A percentile compares a stretch with the other conserved stretches of the same genome.
phyloP scores from a whole-genome alignment of 768 basidiomycete species.

The Termitomyces sp. region DNA sequence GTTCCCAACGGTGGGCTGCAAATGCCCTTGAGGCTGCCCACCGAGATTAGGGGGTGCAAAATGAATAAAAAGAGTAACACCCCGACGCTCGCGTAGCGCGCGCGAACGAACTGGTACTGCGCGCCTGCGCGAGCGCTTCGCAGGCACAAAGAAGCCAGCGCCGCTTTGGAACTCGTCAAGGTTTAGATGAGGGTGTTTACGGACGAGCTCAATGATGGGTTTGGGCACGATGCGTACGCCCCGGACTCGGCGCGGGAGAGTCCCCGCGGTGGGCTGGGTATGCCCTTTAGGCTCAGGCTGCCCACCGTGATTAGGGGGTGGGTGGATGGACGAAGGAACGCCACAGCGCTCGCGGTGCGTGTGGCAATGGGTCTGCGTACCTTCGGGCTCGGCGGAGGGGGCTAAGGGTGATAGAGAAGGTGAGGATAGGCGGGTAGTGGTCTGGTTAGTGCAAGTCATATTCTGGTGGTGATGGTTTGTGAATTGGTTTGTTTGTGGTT shows the following conservation, averaged over 20 bases:
- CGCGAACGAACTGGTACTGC: neutral
- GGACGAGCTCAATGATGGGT: neutral
- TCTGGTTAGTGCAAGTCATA: neutral
- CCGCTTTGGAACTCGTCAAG: neutral
- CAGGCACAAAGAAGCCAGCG: neutral
- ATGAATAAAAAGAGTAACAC: conserved; percentile 4
- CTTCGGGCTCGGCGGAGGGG: neutral
- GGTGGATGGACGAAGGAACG: neutral
- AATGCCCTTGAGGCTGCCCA: conserved; percentile 11
- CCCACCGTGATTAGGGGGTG: conserved; percentile 2
- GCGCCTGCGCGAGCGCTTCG: neutral
- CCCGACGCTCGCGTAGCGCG: conserved; percentile 7
- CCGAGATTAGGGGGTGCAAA: conserved; percentile 1
- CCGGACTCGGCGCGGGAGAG: neutral
- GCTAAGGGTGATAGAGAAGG: neutral
- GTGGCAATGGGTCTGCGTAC: neutral
- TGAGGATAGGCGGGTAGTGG: neutral
- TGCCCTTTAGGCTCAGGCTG: conserved; percentile 5
- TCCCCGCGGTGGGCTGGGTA: neutral
- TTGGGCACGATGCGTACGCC: neutral
- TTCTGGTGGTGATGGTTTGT: neutral
- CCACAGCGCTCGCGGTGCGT: conserved; percentile 6
- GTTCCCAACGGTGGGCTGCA: conserved; percentile 3
- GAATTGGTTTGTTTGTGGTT: neutral
- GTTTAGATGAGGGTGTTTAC: neutral